Conservation (phyloP, 2,329 filamentous ascomycete genomes). For the Dothistroma pini region DNA sequence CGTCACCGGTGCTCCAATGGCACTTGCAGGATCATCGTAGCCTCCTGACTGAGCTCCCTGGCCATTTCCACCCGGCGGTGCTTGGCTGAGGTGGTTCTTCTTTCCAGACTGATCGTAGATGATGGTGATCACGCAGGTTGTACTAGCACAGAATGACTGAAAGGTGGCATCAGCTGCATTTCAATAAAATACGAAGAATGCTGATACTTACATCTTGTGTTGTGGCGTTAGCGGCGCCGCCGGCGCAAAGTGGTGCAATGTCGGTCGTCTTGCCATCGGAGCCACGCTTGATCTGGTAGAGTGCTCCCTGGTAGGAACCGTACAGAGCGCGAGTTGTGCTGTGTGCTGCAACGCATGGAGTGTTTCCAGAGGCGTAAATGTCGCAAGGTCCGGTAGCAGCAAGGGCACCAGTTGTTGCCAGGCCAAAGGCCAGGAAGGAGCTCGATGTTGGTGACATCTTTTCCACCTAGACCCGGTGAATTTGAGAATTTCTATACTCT, state of each 20-base stretch:
- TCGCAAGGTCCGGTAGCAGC: constrained; percentile 56
- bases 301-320: constrained; percentile 48
- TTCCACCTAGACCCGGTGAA: background rate
- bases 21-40: constrained; percentile 58
- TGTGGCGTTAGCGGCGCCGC: constrained; percentile 60
- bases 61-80: constrained; percentile 53
- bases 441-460: constrained; percentile 15
- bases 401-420: constrained; percentile 13
- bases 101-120: constrained; percentile 63
- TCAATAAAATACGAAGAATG: no score
- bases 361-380: constrained; percentile 56
- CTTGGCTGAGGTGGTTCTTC: constrained; percentile 61
- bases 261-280: constrained; percentile 50
- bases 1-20: constrained; percentile 58
- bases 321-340: constrained; percentile 63
- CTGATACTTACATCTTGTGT: constrained; percentile 41
- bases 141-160: constrained; percentile 53
- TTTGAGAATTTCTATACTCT: background rate
- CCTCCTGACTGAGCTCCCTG: constrained; percentile 54
- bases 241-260: constrained; percentile 53
- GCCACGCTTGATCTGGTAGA: constrained; percentile 59
- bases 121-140: constrained; percentile 60
- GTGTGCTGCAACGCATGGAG: constrained; percentile 62
- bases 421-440: constrained; percentile 14
- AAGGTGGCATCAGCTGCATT: background rate